These are phyloP conservation scores for Aureobasidium sp. DNA, from an alignment of 2,329 filamentous ascomycete species.

Conservation along the genomic window DNA sequence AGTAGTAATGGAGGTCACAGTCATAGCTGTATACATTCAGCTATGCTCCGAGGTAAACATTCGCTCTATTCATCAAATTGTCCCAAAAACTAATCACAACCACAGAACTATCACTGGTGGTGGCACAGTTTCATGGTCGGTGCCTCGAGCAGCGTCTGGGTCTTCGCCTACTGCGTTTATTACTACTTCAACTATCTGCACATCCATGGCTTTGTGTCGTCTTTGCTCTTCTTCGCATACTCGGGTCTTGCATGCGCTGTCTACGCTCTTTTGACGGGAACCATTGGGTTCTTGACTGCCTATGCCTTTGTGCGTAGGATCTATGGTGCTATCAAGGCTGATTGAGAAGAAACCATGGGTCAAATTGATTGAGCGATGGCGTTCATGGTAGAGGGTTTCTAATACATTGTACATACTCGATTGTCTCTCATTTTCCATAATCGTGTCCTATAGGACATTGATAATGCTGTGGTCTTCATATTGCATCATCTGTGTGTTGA, in stretches of 20 bases:
- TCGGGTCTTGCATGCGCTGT: constrained; percentile 72
- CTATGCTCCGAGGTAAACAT: constrained; percentile 60
- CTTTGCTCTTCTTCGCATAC: constrained; percentile 77
- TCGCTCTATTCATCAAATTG: not conserved
- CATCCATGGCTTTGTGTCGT: constrained; percentile 70
- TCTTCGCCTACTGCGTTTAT: constrained; percentile 75
- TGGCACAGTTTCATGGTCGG: constrained; percentile 81
- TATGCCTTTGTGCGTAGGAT: constrained; percentile 79
- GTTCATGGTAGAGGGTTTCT: not conserved
- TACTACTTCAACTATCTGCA: constrained; percentile 75
- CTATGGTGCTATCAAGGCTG: constrained; percentile 46
- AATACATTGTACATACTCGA: not conserved
- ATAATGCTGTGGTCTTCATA: not conserved
- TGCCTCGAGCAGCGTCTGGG: constrained; percentile 67
- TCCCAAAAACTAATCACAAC: constrained; percentile 13
- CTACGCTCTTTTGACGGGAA: constrained; percentile 73
- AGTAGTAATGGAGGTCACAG: constrained; percentile 72
- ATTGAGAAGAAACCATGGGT: constrained; percentile 17
- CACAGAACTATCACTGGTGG: constrained; percentile 78
- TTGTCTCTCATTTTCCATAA: not conserved
- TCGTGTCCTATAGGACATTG: not conserved
- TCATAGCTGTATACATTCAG: constrained; percentile 74
- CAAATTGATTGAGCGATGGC: not conserved
- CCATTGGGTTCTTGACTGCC: constrained; percentile 73
- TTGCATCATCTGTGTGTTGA: not conserved